Percentiles rank a stretch among this genome's conserved stretches.
Evolutionary conservation across 2,329 filamentous ascomycete genomes (phyloP).

Genomic region (Colletotrichum coccodes): DNA sequence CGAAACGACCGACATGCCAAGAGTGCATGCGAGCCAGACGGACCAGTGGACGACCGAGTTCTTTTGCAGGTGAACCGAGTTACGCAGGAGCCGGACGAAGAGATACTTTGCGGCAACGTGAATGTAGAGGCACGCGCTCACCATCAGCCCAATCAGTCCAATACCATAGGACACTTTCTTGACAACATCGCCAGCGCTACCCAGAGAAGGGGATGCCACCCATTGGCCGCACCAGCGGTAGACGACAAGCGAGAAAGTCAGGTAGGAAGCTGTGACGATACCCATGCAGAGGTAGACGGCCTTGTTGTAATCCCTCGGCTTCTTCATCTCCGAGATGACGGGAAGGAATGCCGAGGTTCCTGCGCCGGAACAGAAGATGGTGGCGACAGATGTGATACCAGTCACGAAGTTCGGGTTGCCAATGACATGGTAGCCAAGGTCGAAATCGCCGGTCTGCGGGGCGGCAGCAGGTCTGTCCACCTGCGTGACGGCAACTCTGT

Average conservation of each 20-base stretch:
- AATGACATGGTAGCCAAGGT: constrained; percentile 68
- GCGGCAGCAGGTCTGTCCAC: constrained; percentile 68
- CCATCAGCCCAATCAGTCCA: constrained; percentile 63
- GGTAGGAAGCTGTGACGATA: constrained; percentile 65
- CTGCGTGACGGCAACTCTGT: constrained; percentile 64
- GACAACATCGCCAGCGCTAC: constrained; percentile 66
- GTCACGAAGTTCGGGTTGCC: constrained; percentile 66
- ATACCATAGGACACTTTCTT: constrained; percentile 72
- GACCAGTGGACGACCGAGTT: constrained; percentile 48
- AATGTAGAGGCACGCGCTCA: constrained; percentile 49
- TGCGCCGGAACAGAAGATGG: constrained; percentile 69
- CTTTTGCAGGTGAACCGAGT: constrained; percentile 47
- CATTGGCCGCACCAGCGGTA: constrained; percentile 71
- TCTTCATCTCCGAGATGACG: constrained; percentile 73
- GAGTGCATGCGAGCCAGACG: constrained; percentile 47
- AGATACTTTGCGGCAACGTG: constrained; percentile 53
- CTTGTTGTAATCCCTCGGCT: constrained; percentile 68
- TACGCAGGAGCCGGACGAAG: constrained; percentile 50
- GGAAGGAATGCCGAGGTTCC: constrained; percentile 71
- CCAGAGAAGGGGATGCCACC: constrained; percentile 70
- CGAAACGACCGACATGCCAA: constrained; percentile 39
- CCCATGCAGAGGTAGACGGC: constrained; percentile 68
- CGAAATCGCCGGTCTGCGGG: constrained; percentile 66
- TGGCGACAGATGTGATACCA: constrained; percentile 66
- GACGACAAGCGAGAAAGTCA: constrained; percentile 68